Base-by-base conservation (phyloP, 2,329 filamentous ascomycete genomes). In the Chaetomium sp. region DNA sequence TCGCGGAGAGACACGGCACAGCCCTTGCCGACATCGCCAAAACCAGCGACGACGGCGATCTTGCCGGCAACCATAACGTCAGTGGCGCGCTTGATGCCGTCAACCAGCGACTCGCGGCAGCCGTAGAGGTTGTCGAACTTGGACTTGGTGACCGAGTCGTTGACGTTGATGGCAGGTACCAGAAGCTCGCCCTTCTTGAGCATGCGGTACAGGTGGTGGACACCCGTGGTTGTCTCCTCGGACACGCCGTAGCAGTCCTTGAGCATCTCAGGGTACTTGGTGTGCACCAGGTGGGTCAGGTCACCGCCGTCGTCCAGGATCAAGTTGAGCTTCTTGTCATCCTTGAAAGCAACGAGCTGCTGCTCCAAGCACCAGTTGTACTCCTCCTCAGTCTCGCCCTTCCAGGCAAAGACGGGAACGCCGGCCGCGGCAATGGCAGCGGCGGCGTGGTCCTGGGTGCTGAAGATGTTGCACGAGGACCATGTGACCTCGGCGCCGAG, bases 51-150 rank as follows among this genome's bases (percentile, higher is more conserved):
- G 73, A 98, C 93, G 72, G 92, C 93, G 76, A 97, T 88, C 90
- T 99, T 98, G 81, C 95, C 95, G 77, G 95, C 95, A 86, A 98
- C 94, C 95, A 99, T 99, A 82, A 98, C 95, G 85, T 99, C 94
- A 81, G 95, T 99, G 75, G 95, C 94, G 85, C 94, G 94, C 91
- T 98, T 99, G 89, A 99, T 98, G 80, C 95, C 95, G 81, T 99
- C 95, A 76, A 99, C 89, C 75, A 99, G 90, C 70, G 94, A 97
- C 86, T 98, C 95, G 79, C 93, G 90, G 92, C 95, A 98, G 78
- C 95, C 94, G 88, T 98, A 99, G 72, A 98, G 85, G 90, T 99
- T 99, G 88, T 98, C 95, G 80, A 99, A 99, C 88, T 99, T 99
- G 83, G 93, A 97, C 90, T 98, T 99, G 82, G 95, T 99, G 78